These are phyloP conservation scores for Colletotrichum salicis DNA, from an alignment of 2,329 filamentous ascomycete genomes.

Conservation along the genomic window DNA sequence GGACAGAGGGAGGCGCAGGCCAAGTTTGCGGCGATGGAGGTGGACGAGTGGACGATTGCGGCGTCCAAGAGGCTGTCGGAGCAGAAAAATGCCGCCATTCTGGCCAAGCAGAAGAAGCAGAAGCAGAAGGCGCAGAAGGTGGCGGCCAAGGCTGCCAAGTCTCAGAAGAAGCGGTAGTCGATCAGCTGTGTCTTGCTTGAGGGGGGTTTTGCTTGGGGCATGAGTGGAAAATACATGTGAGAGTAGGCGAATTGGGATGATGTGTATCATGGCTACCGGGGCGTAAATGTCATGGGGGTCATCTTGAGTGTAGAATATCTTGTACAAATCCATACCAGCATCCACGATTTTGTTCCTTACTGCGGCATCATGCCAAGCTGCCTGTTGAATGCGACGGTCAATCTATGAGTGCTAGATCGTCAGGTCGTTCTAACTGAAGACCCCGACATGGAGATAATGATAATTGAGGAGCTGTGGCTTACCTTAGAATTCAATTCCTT, in stretches of 20 bases:
- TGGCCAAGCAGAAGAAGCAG: conserved; percentile 44
- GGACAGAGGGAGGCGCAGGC: conserved; percentile 52
- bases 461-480: too few relatives aligned
- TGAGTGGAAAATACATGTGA: not conserved
- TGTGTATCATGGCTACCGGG: conserved; percentile 1
- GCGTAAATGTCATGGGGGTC: not conserved
- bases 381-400: too few relatives aligned
- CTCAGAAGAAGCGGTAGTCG: conserved; percentile 43
- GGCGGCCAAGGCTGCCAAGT: conserved; percentile 45
- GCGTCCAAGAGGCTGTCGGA: conserved; percentile 42
- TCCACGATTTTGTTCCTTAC: conserved; percentile 14
- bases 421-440: too few relatives aligned
- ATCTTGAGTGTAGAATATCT: conserved; percentile 33
- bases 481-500: too few relatives aligned
- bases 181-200: not conserved
- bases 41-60: conserved; percentile 41
- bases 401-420: too few relatives aligned
- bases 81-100: conserved; percentile 40
- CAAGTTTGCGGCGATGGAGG: conserved; percentile 41
- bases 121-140: conserved; percentile 50
- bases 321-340: conserved; percentile 32
- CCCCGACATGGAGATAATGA: too few relatives aligned
- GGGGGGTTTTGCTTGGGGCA: too few relatives aligned
- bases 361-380: too few relatives aligned
- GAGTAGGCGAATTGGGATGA: not conserved